Evolutionary conservation across 2,329 filamentous ascomycete species (phyloP).

Genomic region (Trichoderma sp.): DNA sequence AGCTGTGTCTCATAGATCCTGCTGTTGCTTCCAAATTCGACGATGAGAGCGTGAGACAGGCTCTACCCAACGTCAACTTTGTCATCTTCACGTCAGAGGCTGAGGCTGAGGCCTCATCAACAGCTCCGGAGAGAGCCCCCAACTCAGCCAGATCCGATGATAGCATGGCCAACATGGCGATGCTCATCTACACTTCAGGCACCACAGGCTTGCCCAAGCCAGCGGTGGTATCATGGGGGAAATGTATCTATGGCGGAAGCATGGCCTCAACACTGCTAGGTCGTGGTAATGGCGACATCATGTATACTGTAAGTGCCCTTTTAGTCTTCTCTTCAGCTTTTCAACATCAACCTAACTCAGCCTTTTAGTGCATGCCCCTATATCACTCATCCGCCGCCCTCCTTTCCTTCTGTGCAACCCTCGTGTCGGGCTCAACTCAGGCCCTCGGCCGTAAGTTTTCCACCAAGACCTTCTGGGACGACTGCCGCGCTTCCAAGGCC

Average conservation of each 20-base stretch:
- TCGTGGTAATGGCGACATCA: slow-evolving; percentile 62
- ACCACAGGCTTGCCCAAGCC: slow-evolving; percentile 83
- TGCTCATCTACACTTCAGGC: slow-evolving; percentile 82
- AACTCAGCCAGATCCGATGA: slow-evolving; percentile 55
- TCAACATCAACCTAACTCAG: background rate
- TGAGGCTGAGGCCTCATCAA: slow-evolving; percentile 52
- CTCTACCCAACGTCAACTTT: slow-evolving; percentile 53
- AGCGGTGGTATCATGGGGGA: slow-evolving; percentile 72
- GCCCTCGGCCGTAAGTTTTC: slow-evolving; percentile 77
- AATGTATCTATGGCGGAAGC: slow-evolving; percentile 51
- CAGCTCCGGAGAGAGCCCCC: slow-evolving; percentile 54
- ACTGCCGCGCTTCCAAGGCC: slow-evolving; percentile 67
- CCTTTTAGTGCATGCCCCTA: slow-evolving; percentile 72
- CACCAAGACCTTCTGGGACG: slow-evolving; percentile 71
- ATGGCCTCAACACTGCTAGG: slow-evolving; percentile 48
- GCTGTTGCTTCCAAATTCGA: slow-evolving; percentile 54
- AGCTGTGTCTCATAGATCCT: slow-evolving; percentile 67
- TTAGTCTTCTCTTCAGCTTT: background rate
- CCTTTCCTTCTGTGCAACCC: slow-evolving; percentile 62
- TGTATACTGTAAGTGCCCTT: slow-evolving; percentile 63
- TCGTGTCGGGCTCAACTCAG: slow-evolving; percentile 63
- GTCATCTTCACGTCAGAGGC: slow-evolving; percentile 60
- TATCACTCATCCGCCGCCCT: slow-evolving; percentile 80
- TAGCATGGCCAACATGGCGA: slow-evolving; percentile 56
- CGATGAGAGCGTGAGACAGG: slow-evolving; percentile 53